Base-by-base conservation (phyloP, 225 moss, liverwort and hornwort genomes). In the Bryum argenteum region DNA sequence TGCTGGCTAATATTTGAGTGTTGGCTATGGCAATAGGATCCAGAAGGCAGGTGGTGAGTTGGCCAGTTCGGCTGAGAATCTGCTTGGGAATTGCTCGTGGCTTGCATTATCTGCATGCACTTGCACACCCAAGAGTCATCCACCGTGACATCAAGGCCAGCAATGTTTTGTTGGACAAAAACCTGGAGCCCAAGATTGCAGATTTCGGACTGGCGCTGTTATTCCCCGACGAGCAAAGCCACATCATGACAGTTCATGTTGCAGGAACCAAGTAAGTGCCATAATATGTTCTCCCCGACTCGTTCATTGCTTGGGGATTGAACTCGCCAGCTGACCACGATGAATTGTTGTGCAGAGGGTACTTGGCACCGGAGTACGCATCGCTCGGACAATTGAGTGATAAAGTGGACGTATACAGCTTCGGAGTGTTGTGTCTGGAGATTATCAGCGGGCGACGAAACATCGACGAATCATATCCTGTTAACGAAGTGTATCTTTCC, bases 381-480 rank as follows among this genome's bases (percentile, higher is more conserved):
- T 40, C 71, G 0, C 66, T 77, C 2, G 77, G 71, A 16, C 77
- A 77, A 59, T 2, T 77, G 59, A 77, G 77, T 28, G 77, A 77
- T 52, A 77, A 77, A 71, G 77, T 77, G 65, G 77, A 77, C 5
- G 77, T 77, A 3, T 71, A 21, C 65, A 77, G 77, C 77, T 77
- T 77, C 43, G 77, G 77, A 51, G 71, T 77, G 1, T 13, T 77
- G 20, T 77, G 78, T 56, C 9, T 78, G 63, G 78, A 79, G 69
- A 73, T 79, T 38, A 63, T 79, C 1, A 79, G 78, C 50, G 78
- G 78, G 26, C 78, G 78, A 28, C 63, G 13, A 8, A 73, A 57
- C 63, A 73, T 79, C 2, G 57, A 24, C 1, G 68, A 63, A 0
- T 39, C 56, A 16, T 17, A 0, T 17, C 16, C 26, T 39, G 19